phyloP scores from a whole-genome alignment of 805 yeast genomes.

The Candida dendrica region DNA sequence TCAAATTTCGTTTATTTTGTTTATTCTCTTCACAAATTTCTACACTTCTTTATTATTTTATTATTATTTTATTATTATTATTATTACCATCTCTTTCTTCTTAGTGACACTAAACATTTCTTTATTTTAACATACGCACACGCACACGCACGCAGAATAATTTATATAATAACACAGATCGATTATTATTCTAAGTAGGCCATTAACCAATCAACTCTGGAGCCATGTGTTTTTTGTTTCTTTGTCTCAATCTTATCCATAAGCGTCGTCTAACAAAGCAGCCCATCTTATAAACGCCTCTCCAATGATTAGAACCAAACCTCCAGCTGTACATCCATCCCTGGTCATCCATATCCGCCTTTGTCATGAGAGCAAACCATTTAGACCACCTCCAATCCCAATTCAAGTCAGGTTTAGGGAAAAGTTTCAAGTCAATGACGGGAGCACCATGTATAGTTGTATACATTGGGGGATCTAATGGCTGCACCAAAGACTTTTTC shows the following conservation, averaged over 20 bases:
- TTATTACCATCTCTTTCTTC: too few relatives aligned
- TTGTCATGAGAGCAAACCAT: conserved; percentile 69
- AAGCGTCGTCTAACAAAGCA: conserved; percentile 59
- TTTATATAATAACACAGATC: too few relatives aligned
- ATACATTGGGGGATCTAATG: conserved; percentile 39
- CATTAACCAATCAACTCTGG: background rate
- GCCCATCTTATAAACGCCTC: conserved; percentile 51
- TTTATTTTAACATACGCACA: too few relatives aligned
- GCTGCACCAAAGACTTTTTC: conserved; percentile 36
- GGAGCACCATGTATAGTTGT: conserved; percentile 21
- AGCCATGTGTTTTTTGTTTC: background rate
- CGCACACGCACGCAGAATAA: too few relatives aligned
- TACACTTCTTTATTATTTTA: background rate
- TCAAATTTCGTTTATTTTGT: background rate
- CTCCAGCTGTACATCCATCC: conserved; percentile 73
- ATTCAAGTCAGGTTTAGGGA: conserved; percentile 43
- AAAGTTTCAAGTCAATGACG: conserved; percentile 9
- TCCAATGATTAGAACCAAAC: conserved; percentile 48
- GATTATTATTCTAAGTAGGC: too few relatives aligned
- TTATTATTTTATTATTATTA: background rate
- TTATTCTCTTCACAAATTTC: background rate
- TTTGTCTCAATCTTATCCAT: conserved; percentile 42
- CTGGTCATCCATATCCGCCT: conserved; percentile 65
- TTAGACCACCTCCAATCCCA: conserved; percentile 66
- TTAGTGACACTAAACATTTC: too few relatives aligned